Percentiles rank a stretch among this genome's conserved stretches.
phyloP scores from a whole-genome alignment of 345 rosid genomes.

The Nephelium lappaceum region DNA sequence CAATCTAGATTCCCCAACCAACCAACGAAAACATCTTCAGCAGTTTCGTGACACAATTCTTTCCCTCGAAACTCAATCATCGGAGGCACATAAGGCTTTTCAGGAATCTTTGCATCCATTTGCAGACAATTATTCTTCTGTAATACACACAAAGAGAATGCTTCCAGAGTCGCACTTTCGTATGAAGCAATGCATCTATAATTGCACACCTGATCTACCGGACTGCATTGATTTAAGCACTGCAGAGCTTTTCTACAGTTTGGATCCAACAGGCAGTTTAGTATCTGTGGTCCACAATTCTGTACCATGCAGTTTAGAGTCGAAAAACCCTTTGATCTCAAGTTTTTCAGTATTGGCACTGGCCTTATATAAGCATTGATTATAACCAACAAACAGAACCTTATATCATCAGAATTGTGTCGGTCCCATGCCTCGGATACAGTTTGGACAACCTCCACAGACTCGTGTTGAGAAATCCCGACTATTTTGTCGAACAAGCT shows the following conservation, averaged over 20 bases:
- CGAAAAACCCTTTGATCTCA: slow-evolving; percentile 88
- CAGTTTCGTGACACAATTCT: slow-evolving; percentile 60
- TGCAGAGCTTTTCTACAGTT: slow-evolving; percentile 89
- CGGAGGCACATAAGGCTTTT: slow-evolving; percentile 68
- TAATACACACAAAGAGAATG: slow-evolving; percentile 81
- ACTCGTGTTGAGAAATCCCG: slow-evolving; percentile 39
- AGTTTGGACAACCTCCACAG: slow-evolving; percentile 55
- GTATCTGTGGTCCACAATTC: slow-evolving; percentile 83
- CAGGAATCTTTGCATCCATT: slow-evolving; percentile 76
- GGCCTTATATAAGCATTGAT: slow-evolving; percentile 88
- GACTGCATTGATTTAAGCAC: slow-evolving; percentile 89
- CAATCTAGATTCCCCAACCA: slow-evolving; percentile 80
- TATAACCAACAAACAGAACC: slow-evolving; percentile 78
- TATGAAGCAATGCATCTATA: slow-evolving; percentile 92
- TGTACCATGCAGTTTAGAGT: slow-evolving; percentile 83
- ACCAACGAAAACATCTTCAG: slow-evolving; percentile 91
- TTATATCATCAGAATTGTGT: slow-evolving; percentile 82
- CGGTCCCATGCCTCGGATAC: slow-evolving; percentile 85
- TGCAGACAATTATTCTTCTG: slow-evolving; percentile 89
- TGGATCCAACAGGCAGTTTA: slow-evolving; percentile 84
- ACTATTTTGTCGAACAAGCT: slow-evolving; percentile 35
- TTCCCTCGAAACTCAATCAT: slow-evolving; percentile 65
- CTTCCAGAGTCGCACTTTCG: slow-evolving; percentile 84
- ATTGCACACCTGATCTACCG: slow-evolving; percentile 92
- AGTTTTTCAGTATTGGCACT: slow-evolving; percentile 70